Percentiles rank a stretch among this genome's conserved stretches.
Evolutionary conservation across 2,329 filamentous ascomycete genomes (phyloP).

Genomic region (Nothophoma quercina): DNA sequence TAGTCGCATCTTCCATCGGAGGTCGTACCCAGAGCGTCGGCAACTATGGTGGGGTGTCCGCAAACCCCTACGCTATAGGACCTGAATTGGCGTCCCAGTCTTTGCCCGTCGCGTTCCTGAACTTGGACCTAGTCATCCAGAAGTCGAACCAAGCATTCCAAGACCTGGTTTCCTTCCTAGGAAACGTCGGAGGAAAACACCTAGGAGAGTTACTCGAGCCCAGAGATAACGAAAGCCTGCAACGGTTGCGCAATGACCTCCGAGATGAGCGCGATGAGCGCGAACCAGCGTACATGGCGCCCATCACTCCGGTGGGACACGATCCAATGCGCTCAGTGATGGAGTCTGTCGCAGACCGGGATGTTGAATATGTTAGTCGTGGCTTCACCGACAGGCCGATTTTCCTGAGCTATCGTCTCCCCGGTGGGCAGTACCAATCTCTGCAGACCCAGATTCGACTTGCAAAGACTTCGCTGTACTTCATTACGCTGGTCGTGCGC

Average conservation of each 20-base stretch:
- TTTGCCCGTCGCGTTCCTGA: constrained; percentile 52
- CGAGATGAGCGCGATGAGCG: constrained; percentile 56
- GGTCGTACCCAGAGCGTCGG: constrained; percentile 24
- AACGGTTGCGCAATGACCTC: constrained; percentile 54
- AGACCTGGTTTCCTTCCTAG: constrained; percentile 51
- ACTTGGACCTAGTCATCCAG: constrained; percentile 57
- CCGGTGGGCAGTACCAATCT: constrained; percentile 43
- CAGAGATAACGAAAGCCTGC: constrained; percentile 53
- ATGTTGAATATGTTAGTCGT: constrained; percentile 55
- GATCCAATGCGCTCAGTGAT: constrained; percentile 54
- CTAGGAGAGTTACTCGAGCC: constrained; percentile 55
- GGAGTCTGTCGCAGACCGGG: constrained; percentile 50
- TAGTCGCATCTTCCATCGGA: constrained; percentile 23
- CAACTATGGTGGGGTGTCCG: constrained; percentile 25
- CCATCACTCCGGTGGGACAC: constrained; percentile 54
- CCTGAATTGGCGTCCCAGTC: constrained; percentile 39
- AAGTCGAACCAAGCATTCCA: constrained; percentile 56
- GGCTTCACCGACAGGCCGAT: constrained; percentile 53
- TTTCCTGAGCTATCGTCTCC: constrained; percentile 50
- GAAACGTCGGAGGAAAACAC: constrained; percentile 49
- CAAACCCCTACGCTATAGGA: constrained; percentile 32
- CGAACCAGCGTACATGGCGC: constrained; percentile 60
- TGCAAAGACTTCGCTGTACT: constrained; percentile 56
- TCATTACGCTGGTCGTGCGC: constrained; percentile 53
- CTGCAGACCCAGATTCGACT: constrained; percentile 46